Evolutionary conservation across 2,329 filamentous ascomycete species (phyloP), one percentile per base, ranked within the genome.

Genomic region (Nigrospora oryzae): DNA sequence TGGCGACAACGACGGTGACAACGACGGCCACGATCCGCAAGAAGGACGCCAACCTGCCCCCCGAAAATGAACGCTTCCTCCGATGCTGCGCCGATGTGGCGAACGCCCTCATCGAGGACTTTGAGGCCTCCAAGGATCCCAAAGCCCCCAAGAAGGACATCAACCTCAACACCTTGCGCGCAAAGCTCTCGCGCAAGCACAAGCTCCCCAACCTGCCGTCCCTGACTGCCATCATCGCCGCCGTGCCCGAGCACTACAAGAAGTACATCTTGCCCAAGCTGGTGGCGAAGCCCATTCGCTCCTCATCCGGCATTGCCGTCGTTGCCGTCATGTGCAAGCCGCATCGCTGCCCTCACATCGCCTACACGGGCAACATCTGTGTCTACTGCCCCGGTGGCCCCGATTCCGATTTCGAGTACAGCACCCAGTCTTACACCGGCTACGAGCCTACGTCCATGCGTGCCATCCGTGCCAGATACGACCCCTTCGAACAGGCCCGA

Each of bases 301-400:
- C 91, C 14, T 95, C 91, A 0, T 96, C 90, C 43, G 93, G 93
- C 46, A 98, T 98, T 56, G 93, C 93, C 2, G 93, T 98, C 10
- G 93, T 98, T 39, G 93, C 94, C 37, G 94, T 98, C 54, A 98
- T 98, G 93, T 97, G 93, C 77, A 98, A 98, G 66, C 93, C 93
- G 19, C 93, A 98, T 64, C 78, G 93, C 61, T 98, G 93, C 60
- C 93, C 93, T 15, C 93, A 98, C 61, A 98, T 98, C 56, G 88
- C 93, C 11, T 98, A 96, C 64, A 98, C 93, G 0, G 93, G 93
- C 51, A 98, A 98, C 62, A 97, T 98, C 51, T 98, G 93, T 65
- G 93, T 98, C 49, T 98, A 98, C 69, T 98, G 93, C 61, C 93
- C 93, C 11, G 93, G 93, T 53, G 93, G 93, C 1, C 94, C 94